Conservation (phyloP, 2,329 filamentous ascomycete species). For the Cladosporium sp. region DNA sequence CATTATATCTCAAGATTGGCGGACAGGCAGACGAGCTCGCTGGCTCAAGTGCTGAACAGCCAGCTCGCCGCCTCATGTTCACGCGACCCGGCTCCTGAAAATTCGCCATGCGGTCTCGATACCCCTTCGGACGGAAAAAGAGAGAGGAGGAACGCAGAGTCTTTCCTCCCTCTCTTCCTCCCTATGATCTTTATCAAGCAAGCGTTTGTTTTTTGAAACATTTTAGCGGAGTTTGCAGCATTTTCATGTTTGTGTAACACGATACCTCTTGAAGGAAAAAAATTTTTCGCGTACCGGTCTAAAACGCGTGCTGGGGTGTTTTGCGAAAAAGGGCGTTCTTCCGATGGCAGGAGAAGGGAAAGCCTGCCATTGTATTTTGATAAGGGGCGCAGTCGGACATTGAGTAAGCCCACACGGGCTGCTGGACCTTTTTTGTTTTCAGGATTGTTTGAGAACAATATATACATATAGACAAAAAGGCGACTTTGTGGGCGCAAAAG, state of each 20-base stretch:
- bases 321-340: neutral
- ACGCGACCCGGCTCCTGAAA: neutral
- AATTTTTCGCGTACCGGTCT: neutral
- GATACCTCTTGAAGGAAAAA: neutral
- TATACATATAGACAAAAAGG: neutral
- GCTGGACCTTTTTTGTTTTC: too few species aligned
- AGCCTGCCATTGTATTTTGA: neutral
- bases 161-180: neutral
- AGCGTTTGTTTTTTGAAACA: neutral
- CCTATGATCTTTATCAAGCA: neutral
- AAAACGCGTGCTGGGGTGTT: neutral
- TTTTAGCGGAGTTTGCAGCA: neutral
- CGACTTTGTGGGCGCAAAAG: neutral
- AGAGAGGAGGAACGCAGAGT: neutral
- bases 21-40: neutral
- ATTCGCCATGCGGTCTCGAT: neutral
- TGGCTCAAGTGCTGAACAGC: constrained; percentile 17
- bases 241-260: neutral
- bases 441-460: neutral
- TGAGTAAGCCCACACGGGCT: too few species aligned
- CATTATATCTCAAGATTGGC: neutral
- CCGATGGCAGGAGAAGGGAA: neutral
- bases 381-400: neutral
- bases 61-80: neutral
- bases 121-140: neutral